A percentile compares a stretch with the other conserved stretches of the same genome.
These are phyloP conservation scores for Xylaria intraflava DNA, from an alignment of 495 filamentous ascomycete genomes.

Conservation along the genomic window DNA sequence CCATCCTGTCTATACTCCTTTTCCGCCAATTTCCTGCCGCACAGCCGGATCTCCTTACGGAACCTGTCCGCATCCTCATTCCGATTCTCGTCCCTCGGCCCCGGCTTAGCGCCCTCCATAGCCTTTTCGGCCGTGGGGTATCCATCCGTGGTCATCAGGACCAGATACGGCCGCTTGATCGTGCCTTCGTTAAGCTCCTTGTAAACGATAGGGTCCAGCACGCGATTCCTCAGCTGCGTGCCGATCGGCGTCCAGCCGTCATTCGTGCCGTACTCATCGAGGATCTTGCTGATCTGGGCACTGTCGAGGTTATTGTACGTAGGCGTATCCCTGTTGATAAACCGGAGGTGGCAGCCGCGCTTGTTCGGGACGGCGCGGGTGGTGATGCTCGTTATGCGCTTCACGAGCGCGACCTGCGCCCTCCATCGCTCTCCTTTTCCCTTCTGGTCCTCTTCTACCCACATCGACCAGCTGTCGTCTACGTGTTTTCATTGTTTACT, in stretches of 20 bases:
- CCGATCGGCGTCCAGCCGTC: slow-evolving; percentile 4
- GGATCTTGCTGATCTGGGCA: not conserved
- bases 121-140: not conserved
- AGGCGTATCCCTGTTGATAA: slow-evolving; percentile 3
- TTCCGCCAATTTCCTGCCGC: not conserved
- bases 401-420: not conserved
- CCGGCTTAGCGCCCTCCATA: not conserved
- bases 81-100: not conserved
- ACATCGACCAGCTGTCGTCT: slow-evolving; percentile 7
- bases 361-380: not conserved
- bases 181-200: not conserved
- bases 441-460: slow-evolving; percentile 1
- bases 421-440: not conserved
- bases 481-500: not conserved
- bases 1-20: not conserved
- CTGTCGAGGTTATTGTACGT: not conserved
- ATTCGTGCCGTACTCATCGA: not conserved
- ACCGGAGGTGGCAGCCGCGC: not conserved
- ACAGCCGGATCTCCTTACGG: not conserved
- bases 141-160: not conserved
- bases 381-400: not conserved
- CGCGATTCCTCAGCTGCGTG: not conserved
- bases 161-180: not conserved
- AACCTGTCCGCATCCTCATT: not conserved
- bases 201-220: not conserved